Base-by-base conservation (phyloP, 2,329 filamentous ascomycete species). In the Ramularia collo-cygni region DNA sequence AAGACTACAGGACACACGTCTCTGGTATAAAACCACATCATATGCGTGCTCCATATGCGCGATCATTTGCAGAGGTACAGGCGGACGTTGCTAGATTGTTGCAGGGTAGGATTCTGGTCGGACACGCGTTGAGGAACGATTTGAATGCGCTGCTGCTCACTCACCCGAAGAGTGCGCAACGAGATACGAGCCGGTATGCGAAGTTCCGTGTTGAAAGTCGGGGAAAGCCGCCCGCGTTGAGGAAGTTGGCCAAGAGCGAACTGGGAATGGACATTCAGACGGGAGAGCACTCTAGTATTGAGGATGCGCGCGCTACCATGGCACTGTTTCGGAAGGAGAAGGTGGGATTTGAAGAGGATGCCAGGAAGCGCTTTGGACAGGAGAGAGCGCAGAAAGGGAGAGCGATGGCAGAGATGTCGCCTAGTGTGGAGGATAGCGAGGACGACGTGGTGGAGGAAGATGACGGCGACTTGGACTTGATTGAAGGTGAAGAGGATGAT, bases 271-370 rank as follows among this genome's bases (percentile, higher is more conserved):
- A 72, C 42, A 80, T 81, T 18, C 77, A 81, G 55, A 67, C 65
- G 4, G 76, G 75, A 2, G 71, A 73, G 45, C 77, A 81, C 65
- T 76, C 71, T 38, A 76, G 72, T 54, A 68, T 81, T 39, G 77
- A 81, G 55, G 92, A 98, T 69, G 92, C 92, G 2, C 72, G 87
- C 51, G 87, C 85, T 4, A 82, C 88, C 1, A 96, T 98, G 88
- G 67, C 90, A 40, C 67, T 98, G 29, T 96, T 94, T 58, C 75
- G 85, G 46, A 77, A 79, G 50, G 78, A 88, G 60, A 96, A 95
- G 66, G 72, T 80, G 13, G 83, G 74, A 0, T 95, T 98, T 58
- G 92, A 96, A 59, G 69, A 79, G 42, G 86, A 94, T 59, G 79
- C 87, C 60, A 69, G 80, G 40, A 81, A 78, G 61, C 77, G 75